A percentile compares a stretch with the other conserved stretches of the same genome.
Evolutionary conservation across 2,329 filamentous ascomycete genomes (phyloP).

Genomic region (Ophiostoma ips): DNA sequence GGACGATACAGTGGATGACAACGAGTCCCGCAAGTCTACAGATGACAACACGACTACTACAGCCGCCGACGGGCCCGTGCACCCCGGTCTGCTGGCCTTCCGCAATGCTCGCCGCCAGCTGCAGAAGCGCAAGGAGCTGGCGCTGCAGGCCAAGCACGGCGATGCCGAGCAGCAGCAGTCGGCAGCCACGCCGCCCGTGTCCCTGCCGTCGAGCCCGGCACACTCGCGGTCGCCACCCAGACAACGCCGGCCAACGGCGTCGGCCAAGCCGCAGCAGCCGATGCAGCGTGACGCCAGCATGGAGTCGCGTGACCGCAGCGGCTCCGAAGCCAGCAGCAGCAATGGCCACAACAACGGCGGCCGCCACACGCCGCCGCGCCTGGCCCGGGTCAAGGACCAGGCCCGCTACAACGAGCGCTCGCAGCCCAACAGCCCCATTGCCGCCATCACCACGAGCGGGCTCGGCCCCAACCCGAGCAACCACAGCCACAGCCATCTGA

Average conservation of each 20-base stretch:
- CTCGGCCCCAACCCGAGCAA: too few species aligned
- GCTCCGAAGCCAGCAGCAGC: slow-evolving; percentile 37
- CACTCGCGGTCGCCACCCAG: not conserved
- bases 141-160: slow-evolving; percentile 29
- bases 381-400: slow-evolving; percentile 20
- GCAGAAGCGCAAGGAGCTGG: slow-evolving; percentile 40
- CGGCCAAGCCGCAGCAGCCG: slow-evolving; percentile 11
- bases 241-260: not conserved
- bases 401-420: slow-evolving; percentile 19
- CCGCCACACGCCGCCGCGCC: slow-evolving; percentile 25
- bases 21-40: too few species aligned
- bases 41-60: too few species aligned
- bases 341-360: slow-evolving; percentile 18
- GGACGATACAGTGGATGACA: slow-evolving; percentile 2
- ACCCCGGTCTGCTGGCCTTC: slow-evolving; percentile 42
- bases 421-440: slow-evolving; percentile 18
- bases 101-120: slow-evolving; percentile 43
- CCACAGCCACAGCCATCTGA: slow-evolving; percentile 15
- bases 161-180: not conserved
- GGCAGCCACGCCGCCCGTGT: not conserved
- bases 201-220: slow-evolving; percentile 20
- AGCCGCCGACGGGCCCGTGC: slow-evolving; percentile 19
- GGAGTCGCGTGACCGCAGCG: slow-evolving; percentile 39
- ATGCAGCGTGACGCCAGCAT: too few species aligned
- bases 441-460: too few species aligned